Evolutionary conservation across 1,284 basidiomycete species (phyloP).

Genomic region (Tilletiopsis washingtonensis): DNA sequence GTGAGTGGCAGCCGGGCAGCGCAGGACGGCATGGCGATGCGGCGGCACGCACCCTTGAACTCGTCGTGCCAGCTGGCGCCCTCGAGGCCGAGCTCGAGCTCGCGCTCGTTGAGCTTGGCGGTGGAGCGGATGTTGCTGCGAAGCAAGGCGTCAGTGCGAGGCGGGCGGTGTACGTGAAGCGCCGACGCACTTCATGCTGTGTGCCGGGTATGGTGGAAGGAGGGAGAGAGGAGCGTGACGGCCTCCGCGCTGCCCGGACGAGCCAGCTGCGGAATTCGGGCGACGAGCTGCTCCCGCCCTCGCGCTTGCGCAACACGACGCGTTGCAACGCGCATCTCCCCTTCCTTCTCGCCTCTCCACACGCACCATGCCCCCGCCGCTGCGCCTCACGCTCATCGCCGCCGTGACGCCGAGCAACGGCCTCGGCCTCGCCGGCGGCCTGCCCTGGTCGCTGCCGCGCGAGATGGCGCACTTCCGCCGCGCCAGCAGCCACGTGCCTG

Average conservation of each 20-base stretch:
- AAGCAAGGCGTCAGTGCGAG: neutral
- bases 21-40: neutral
- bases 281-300: too few species aligned
- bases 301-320: too few species aligned
- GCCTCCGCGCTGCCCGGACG: too few species aligned
- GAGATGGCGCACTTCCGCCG: constrained; percentile 91
- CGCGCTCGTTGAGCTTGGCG: constrained; percentile 80
- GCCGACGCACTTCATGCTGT: too few species aligned
- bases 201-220: too few species aligned
- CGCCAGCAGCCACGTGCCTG: constrained; percentile 60
- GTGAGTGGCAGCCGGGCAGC: neutral
- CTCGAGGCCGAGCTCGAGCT: constrained; percentile 72
- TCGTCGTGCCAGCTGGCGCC: constrained; percentile 90
- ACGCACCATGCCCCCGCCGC: too few species aligned
- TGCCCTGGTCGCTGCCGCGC: constrained; percentile 82
- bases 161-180: neutral
- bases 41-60: constrained; percentile 62
- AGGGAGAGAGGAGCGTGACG: too few species aligned
- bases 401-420: constrained; percentile 81
- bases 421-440: constrained; percentile 64
- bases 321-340: too few species aligned
- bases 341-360: too few species aligned
- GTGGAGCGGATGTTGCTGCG: constrained; percentile 83
- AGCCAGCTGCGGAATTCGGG: too few species aligned
- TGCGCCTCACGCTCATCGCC: constrained; percentile 73